Base-by-base conservation (phyloP, 352 stramenopile species). In the Globisporangium emineosum region DNA sequence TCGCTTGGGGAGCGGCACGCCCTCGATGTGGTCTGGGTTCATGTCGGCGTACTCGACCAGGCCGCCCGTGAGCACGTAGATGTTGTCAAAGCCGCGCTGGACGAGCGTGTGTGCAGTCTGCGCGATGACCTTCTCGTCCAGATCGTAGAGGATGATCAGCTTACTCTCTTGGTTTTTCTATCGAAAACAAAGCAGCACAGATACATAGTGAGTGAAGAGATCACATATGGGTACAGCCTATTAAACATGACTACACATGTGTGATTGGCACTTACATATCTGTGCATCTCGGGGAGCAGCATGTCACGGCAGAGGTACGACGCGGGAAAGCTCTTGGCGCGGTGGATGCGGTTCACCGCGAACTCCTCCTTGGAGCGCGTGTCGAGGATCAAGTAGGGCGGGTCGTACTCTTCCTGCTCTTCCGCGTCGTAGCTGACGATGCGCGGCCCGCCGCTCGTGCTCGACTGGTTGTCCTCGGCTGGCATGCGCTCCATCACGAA, bases 41-140 rank as follows among this genome's bases (percentile, higher is more conserved):
- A 77, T 64, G 23, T 90, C 81, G 0, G 83, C 81, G 45, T 89
- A 92, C 67, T 88, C 78, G 10, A 84, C 69, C 1, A 92, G 55
- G 0, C 83, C 83, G 5, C 83, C 81, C 0, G 78, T 83, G 53
- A 94, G 83, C 40, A 94, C 78, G 71, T 90, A 92, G 33, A 94
- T 73, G 70, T 94, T 94, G 75, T 93, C 81, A 54, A 94, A 93
- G 12, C 86, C 86, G 13, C 83, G 83, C 66, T 94, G 86, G 13
- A 90, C 83, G 40, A 94, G 71, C 29, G 76, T 81, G 59, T 88
- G 81, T 0, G 86, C 86, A 0, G 82, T 89, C 57, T 86, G 76
- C 25, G 72, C 62, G 21, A 79, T 78, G 0, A 72, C 69, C 60
- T 86, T 91, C 40, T 93, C 86, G 56, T 93, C 83, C 58, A 86